Percentiles rank a stretch among this genome's conserved stretches.
Evolutionary conservation across 352 stramenopile species (phyloP).

Genomic region (Phytophthora gonapodyides): DNA sequence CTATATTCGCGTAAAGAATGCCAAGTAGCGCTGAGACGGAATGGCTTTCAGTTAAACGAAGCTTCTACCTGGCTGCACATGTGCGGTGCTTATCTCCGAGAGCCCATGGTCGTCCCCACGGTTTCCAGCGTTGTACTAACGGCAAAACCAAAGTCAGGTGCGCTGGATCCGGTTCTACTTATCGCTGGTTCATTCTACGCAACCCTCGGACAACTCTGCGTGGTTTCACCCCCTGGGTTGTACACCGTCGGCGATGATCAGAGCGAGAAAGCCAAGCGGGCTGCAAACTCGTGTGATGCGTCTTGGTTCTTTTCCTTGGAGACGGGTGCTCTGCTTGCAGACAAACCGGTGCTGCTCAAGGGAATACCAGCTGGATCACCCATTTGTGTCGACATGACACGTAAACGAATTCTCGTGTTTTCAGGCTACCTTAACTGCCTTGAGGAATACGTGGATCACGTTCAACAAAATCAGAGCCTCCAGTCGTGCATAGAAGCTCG

Average conservation of each 20-base stretch:
- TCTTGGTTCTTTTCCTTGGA: conserved; percentile 74
- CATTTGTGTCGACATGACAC: conserved; percentile 53
- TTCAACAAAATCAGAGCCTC: conserved; percentile 8
- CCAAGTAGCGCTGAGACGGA: conserved; percentile 56
- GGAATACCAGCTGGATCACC: conserved; percentile 68
- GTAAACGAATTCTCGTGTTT: conserved; percentile 64
- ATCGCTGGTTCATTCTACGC: conserved; percentile 77
- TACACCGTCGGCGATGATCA: conserved; percentile 46
- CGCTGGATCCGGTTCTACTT: conserved; percentile 71
- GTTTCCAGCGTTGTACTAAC: conserved; percentile 37
- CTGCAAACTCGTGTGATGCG: conserved; percentile 54
- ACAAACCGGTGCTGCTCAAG: conserved; percentile 53
- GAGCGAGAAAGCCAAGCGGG: conserved; percentile 47
- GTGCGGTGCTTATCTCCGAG: conserved; percentile 51
- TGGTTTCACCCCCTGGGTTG: conserved; percentile 67
- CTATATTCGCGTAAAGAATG: conserved; percentile 66
- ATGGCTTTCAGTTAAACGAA: conserved; percentile 43
- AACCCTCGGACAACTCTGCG: conserved; percentile 58
- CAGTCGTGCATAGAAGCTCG: neutral
- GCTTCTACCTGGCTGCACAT: conserved; percentile 52
- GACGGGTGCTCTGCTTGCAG: conserved; percentile 37
- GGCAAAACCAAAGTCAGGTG: conserved; percentile 37
- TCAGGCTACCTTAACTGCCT: conserved; percentile 74
- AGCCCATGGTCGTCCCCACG: conserved; percentile 47
- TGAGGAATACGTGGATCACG: conserved; percentile 57